Evolutionary conservation across 305 asterid genomes (phyloP).

Genomic region (Lippia alba): DNA sequence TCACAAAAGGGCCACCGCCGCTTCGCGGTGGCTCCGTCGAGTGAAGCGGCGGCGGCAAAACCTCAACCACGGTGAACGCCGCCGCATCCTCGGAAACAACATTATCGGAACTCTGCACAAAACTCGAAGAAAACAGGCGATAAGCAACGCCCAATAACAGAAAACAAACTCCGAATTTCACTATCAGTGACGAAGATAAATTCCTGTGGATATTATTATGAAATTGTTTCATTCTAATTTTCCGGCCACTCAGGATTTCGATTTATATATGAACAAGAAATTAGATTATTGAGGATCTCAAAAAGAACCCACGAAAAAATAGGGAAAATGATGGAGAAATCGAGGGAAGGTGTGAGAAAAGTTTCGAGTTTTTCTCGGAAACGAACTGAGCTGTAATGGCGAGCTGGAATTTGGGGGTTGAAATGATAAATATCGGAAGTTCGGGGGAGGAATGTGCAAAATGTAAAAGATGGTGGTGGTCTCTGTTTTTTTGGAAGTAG

Average conservation of each 20-base stretch:
- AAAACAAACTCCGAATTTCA: slow-evolving; percentile 56
- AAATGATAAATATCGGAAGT: slow-evolving; percentile 10
- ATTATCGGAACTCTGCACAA: slow-evolving; percentile 38
- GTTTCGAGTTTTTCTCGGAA: slow-evolving; percentile 19
- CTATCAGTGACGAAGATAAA: slow-evolving; percentile 44
- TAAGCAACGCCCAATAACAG: slow-evolving; percentile 63
- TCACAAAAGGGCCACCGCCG: slow-evolving; percentile 21
- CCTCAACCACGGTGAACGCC: slow-evolving; percentile 14
- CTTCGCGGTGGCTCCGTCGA: slow-evolving; percentile 25
- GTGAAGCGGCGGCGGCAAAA: slow-evolving; percentile 32
- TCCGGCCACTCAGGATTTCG: not conserved
- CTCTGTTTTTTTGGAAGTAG: slow-evolving; percentile 22
- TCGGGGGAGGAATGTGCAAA: slow-evolving; percentile 22
- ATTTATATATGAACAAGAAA: not conserved
- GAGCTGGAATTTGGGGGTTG: not conserved
- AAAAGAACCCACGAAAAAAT: slow-evolving; percentile 1
- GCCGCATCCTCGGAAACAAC: slow-evolving; percentile 29
- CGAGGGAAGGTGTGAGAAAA: not conserved
- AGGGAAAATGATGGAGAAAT: slow-evolving; percentile 7
- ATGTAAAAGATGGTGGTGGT: slow-evolving; percentile 15
- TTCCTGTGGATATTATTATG: slow-evolving; percentile 33
- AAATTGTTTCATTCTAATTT: slow-evolving; percentile 37
- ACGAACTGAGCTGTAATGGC: slow-evolving; percentile 22
- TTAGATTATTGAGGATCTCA: slow-evolving; percentile 16
- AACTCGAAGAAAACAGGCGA: slow-evolving; percentile 56